Evolutionary conservation across 2,329 filamentous ascomycete species (phyloP).

Genomic region (Fusarium acutatum): DNA sequence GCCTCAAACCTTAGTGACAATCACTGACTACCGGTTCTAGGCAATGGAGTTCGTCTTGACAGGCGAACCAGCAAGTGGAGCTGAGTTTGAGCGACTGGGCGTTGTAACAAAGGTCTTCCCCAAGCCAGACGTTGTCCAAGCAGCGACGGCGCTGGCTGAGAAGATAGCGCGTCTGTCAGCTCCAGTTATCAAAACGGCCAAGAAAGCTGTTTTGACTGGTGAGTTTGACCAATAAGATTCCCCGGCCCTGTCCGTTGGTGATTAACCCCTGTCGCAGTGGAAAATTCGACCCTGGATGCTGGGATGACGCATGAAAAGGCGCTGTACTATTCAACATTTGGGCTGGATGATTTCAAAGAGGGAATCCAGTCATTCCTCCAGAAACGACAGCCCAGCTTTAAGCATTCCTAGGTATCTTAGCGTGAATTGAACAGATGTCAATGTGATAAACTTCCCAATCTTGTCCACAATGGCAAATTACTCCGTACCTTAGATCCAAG

Average conservation of each 20-base stretch:
- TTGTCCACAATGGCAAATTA: neutral
- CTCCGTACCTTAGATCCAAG: neutral
- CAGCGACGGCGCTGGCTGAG: slow-evolving; percentile 12
- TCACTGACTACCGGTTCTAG: neutral
- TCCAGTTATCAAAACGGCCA: slow-evolving; percentile 21
- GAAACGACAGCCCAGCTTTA: slow-evolving; percentile 15
- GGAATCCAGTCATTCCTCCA: slow-evolving; percentile 22
- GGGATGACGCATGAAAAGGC: slow-evolving; percentile 29
- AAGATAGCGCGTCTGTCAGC: slow-evolving; percentile 20
- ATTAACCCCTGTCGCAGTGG: slow-evolving; percentile 7
- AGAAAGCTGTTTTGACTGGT: slow-evolving; percentile 29
- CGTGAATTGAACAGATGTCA: too few species aligned
- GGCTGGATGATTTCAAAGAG: slow-evolving; percentile 24
- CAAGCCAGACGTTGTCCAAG: slow-evolving; percentile 8
- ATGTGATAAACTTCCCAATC: neutral
- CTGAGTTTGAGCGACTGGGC: slow-evolving; percentile 24
- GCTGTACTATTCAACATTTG: slow-evolving; percentile 27
- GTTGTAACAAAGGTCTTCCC: slow-evolving; percentile 29
- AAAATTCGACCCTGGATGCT: slow-evolving; percentile 9
- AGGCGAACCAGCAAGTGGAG: slow-evolving; percentile 23
- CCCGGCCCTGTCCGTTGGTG: neutral
- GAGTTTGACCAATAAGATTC: neutral
- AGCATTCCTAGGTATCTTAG: slow-evolving; percentile 5
- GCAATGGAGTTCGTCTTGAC: slow-evolving; percentile 31
- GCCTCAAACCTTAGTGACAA: neutral